Evolutionary conservation across 495 filamentous ascomycete genomes (phyloP), one percentile per base, ranked within the genome.

Genomic region (Sphaerosporella brunnea): DNA sequence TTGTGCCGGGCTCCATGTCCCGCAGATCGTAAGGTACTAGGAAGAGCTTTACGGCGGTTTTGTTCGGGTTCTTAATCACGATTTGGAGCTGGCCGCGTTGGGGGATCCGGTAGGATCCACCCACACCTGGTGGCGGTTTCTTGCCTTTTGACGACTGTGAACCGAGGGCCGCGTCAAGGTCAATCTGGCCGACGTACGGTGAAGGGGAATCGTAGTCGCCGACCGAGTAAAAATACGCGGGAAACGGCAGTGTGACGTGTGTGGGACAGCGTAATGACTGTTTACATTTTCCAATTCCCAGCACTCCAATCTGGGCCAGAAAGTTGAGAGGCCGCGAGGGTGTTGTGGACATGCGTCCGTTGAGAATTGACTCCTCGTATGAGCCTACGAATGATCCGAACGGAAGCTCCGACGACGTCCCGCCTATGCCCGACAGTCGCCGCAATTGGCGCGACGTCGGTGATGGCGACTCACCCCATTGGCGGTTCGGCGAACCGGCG

Each of bases 11-110:
- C 52, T 90, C 82, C 92, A 99, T 99, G 47, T 85, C 90, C n/a
- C 74, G 70, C 5, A 99, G 70, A 62, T 95, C 87, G 58, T 99
- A 99, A 0, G 92, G 90, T 20, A 99, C 77, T 11, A 96, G 71
- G 54, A 95, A 99, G 18, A 63, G 51, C 39, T 60, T 61, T 23
- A 63, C 55, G 32, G 61, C 61, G 10, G 61, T 63, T 42, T 63
- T 63, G 15, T 63, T 59, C 5, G 61, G 61, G 47, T 63, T 63
- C 36, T 62, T 60, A 13, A 63, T 90, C 39, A 99, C 79, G 52
- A 99, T 92, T 62, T 99, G 90, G 21, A 99, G 68, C 60, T 96
- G 90, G 0, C 90, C 90, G 56, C 86, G 82, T 59, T 94, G 82
- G 0, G 90, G 92, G 38, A 99, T 94, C 44, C 92, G 78, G 60